Percentiles rank a stretch among this genome's conserved stretches.
Evolutionary conservation across 441 rosid genomes (phyloP).

Genomic region (Adansonia rubrostipa): DNA sequence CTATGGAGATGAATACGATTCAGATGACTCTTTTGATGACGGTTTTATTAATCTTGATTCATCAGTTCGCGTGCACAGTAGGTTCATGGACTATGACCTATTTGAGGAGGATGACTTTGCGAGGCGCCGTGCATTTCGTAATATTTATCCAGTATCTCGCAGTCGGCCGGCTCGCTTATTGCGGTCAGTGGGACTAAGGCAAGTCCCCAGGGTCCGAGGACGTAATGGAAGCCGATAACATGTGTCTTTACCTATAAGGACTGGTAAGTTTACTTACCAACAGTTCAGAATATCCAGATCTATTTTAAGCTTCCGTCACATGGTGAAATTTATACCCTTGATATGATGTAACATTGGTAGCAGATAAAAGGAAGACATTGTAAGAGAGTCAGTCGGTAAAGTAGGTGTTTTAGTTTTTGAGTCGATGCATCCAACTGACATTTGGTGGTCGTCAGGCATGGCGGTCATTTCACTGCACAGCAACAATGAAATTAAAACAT

Average conservation of each 20-base stretch:
- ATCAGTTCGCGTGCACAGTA: slow-evolving; percentile 34
- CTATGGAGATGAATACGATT: slow-evolving; percentile 39
- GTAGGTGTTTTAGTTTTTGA: neutral
- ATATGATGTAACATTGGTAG: slow-evolving; percentile 12
- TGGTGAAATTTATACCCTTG: slow-evolving; percentile 28
- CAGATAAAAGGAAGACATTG: slow-evolving; percentile 20
- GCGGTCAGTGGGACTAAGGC: slow-evolving; percentile 35
- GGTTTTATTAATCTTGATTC: slow-evolving; percentile 44
- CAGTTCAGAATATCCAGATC: neutral
- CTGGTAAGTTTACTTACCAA: slow-evolving; percentile 2
- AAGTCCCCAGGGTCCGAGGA: slow-evolving; percentile 45
- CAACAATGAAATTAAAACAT: neutral
- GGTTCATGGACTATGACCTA: slow-evolving; percentile 35
- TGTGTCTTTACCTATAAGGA: neutral
- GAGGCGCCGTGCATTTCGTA: slow-evolving; percentile 36
- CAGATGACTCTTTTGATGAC: slow-evolving; percentile 60
- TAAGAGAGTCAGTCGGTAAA: slow-evolving; percentile 29
- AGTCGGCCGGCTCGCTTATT: slow-evolving; percentile 42
- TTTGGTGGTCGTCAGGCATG: no score
- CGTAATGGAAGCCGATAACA: slow-evolving; percentile 43
- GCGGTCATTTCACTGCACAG: neutral
- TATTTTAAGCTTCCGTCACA: slow-evolving; percentile 9
- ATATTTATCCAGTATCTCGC: slow-evolving; percentile 42
- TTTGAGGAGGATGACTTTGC: slow-evolving; percentile 51
- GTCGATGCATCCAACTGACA: no score